Base-by-base conservation (phyloP, 1,284 basidiomycete genomes). In the Malassezia psittaci region DNA sequence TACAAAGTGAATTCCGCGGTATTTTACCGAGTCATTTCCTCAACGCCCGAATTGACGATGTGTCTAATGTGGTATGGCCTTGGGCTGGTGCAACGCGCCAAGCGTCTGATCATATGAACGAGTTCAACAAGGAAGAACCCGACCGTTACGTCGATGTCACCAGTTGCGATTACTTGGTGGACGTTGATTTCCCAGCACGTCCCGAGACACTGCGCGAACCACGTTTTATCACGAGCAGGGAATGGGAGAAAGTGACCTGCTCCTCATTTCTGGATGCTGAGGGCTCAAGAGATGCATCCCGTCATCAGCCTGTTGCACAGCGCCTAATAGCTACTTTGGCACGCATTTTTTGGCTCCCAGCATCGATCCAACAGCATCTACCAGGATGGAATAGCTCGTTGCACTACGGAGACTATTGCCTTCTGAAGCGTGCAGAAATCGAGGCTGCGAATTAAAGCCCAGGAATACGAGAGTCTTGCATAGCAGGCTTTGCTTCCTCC, bases 1-100 rank as follows among this genome's bases (percentile, higher is more conserved):
- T 96, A 72, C 85, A 88, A 78, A 89, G 85, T 75, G 88, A 85
- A 52, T 94, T 96, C 67, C 80, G 84, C 55, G 93, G 90, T 13
- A 82, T 90, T 72, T 78, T 98, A 61, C 94, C 94, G 5, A 83
- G 85, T 39, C 86, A 87, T 72, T 93, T 90, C 46, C 54, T 2
- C 2, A 12, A 12, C 16, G 24, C 16, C 3, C 21, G 36, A 12
- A 38, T 18, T 5, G 47, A 48, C 4, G 62, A 69, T 35, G 21
- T 51, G 3, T 51, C 79, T 83, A 60, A 78, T 11, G 51, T 41
- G 35, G 12, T 48, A 4, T 70, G 68, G 68, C 64, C 67, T 0
- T 66, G 63, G 64, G 45, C 54, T 0, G 12, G 21, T 0, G 84
- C 84, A 60, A 91, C 87, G 10, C 80, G 82, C 46, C 76, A 78